These are phyloP conservation scores for Emericellopsis atlantica DNA, from an alignment of 2,329 filamentous ascomycete species.

Conservation along the genomic window DNA sequence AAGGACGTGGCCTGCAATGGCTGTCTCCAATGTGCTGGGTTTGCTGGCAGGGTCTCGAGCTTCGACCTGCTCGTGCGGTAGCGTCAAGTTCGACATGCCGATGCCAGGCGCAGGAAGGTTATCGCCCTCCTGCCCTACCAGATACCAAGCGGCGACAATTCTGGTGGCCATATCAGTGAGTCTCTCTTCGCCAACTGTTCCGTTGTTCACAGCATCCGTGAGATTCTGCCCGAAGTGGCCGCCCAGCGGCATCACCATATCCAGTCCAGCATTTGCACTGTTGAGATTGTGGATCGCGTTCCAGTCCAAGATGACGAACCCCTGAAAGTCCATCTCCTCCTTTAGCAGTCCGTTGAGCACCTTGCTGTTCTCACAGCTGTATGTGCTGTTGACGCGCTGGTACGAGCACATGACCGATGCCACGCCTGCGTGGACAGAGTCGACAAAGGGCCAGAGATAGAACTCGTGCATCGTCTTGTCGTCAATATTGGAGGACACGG, in stretches of 20 bases:
- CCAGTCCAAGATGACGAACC: constrained; percentile 61
- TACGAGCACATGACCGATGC: constrained; percentile 56
- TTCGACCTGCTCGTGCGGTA: constrained; percentile 31
- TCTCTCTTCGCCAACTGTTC: constrained; percentile 56
- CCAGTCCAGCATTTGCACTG: constrained; percentile 44
- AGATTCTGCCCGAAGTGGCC: constrained; percentile 54
- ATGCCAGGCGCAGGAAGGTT: constrained; percentile 30
- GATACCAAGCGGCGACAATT: constrained; percentile 50
- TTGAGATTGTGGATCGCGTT: constrained; percentile 48
- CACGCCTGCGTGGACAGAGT: constrained; percentile 43
- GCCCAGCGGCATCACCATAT: constrained; percentile 55
- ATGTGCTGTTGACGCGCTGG: constrained; percentile 59
- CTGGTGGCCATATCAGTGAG: constrained; percentile 69
- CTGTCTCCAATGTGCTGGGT: constrained; percentile 33
- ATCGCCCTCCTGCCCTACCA: constrained; percentile 35
- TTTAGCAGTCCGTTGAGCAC: constrained; percentile 58
- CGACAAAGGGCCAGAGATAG: constrained; percentile 55
- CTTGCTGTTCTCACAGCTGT: constrained; percentile 62
- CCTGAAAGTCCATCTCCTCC: constrained; percentile 50
- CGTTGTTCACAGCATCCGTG: constrained; percentile 63
- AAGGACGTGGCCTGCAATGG: constrained; percentile 55
- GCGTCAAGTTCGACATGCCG: constrained; percentile 48
- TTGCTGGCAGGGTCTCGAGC: constrained; percentile 32
- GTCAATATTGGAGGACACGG: constrained; percentile 49
- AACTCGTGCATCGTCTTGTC: constrained; percentile 53